These are phyloP conservation scores for Monascus ruber DNA, from an alignment of 2,329 filamentous ascomycete genomes.

Conservation along the genomic window DNA sequence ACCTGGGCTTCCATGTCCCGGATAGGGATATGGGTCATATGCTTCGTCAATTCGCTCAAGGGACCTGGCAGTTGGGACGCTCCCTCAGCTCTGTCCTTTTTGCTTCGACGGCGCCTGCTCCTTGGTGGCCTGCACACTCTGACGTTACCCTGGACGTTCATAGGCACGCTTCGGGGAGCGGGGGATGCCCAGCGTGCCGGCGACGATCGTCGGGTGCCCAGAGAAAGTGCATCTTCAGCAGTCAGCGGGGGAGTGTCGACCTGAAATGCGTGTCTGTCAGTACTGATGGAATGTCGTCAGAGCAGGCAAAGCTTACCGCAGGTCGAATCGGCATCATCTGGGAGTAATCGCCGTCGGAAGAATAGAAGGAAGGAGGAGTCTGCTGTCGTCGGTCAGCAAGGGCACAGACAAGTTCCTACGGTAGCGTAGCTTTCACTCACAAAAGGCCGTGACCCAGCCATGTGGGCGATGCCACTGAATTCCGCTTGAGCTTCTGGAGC, in stretches of 20 bases:
- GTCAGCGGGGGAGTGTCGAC: conserved; percentile 14
- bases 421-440: not conserved
- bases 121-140: conserved; percentile 6
- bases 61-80: conserved; percentile 9
- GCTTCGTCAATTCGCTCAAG: conserved; percentile 16
- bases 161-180: conserved; percentile 4
- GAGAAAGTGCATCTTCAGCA: conserved; percentile 9
- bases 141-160: conserved; percentile 2
- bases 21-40: conserved; percentile 45
- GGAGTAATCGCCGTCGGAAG: conserved; percentile 8
- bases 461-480: no score
- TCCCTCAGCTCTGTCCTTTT: conserved; percentile 2
- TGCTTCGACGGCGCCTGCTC: conserved; percentile 5
- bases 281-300: not conserved
- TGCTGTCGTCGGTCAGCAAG: conserved; percentile 2
- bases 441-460: no score
- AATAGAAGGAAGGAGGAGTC: conserved; percentile 8
- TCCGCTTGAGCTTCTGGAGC: no score
- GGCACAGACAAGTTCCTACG: not conserved
- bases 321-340: conserved; percentile 7
- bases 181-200: conserved; percentile 10
- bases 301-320: conserved; percentile 9
- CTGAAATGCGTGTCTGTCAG: conserved; percentile 6
- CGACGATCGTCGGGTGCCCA: conserved; percentile 4
- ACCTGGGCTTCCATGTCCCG: conserved; percentile 74